Conservation (phyloP, 108 stramenopile genomes). For the Pelagomonas calceolata region DNA sequence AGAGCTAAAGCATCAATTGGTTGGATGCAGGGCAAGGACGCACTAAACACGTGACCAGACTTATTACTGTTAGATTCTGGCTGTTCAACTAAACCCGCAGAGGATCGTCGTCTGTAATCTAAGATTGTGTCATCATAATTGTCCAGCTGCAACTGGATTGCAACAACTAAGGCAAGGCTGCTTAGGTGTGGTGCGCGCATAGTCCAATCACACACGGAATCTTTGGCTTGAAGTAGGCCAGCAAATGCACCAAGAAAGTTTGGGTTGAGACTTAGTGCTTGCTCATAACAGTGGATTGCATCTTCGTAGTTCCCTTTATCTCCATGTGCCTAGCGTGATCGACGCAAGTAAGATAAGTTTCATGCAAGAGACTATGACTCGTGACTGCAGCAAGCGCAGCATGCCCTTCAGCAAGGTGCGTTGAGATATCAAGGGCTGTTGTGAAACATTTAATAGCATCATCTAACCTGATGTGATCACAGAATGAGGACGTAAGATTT, state of each 20-base stretch:
- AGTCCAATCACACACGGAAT: slow-evolving; percentile 46
- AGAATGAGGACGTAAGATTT: too few relatives aligned
- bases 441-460: slow-evolving; percentile 48
- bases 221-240: slow-evolving; percentile 35
- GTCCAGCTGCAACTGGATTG: slow-evolving; percentile 11
- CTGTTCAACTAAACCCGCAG: too few relatives aligned
- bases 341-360: too few relatives aligned
- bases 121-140: too few relatives aligned
- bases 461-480: too few relatives aligned
- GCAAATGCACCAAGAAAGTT: slow-evolving; percentile 44
- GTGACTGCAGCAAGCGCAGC: slow-evolving; percentile 22
- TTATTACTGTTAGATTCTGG: neutral
- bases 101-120: too few relatives aligned
- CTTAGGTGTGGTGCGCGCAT: slow-evolving; percentile 25
- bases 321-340: slow-evolving; percentile 26
- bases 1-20: neutral
- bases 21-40: neutral
- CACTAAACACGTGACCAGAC: neutral
- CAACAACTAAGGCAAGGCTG: neutral
- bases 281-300: slow-evolving; percentile 39
- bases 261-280: slow-evolving; percentile 37
- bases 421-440: slow-evolving; percentile 14
- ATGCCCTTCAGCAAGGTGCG: slow-evolving; percentile 35
- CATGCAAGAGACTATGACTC: too few relatives aligned
- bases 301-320: slow-evolving; percentile 36